Conservation (phyloP, 2,329 filamentous ascomycete species). For the Talaromyces atroroseus region DNA sequence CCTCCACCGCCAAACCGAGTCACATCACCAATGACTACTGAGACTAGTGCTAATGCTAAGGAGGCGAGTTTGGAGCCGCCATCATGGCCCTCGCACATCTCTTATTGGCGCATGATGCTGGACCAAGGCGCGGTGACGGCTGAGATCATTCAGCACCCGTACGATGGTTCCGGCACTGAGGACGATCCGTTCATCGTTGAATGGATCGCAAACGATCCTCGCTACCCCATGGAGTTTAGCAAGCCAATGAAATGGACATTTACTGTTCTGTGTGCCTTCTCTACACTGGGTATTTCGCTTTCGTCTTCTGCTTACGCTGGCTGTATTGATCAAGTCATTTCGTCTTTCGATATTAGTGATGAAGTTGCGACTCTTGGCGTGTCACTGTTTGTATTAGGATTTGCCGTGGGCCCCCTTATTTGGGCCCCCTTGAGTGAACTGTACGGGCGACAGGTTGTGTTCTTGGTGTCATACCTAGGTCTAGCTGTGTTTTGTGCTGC, state of each 20-base stretch:
- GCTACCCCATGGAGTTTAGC: background rate
- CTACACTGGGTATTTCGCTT: background rate
- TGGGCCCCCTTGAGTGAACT: conserved; percentile 65
- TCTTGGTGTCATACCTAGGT: conserved; percentile 46
- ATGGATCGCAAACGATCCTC: background rate
- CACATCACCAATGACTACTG: background rate
- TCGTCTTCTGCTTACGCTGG: background rate
- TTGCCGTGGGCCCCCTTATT: conserved; percentile 59
- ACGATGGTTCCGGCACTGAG: background rate
- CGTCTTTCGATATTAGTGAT: background rate
- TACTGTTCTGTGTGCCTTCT: background rate
- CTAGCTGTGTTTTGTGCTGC: background rate
- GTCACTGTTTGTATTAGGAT: conserved; percentile 77
- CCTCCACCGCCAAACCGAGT: background rate
- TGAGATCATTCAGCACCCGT: background rate
- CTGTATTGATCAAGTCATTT: background rate
- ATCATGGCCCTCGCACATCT: background rate
- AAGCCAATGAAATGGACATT: background rate
- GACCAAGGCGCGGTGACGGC: background rate
- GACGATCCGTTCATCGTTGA: background rate
- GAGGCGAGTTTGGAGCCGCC: background rate
- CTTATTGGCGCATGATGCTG: background rate
- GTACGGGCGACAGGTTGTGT: conserved; percentile 78
- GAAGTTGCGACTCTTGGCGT: conserved; percentile 70
- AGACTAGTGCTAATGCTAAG: background rate